phyloP scores from a whole-genome alignment of 2,329 filamentous ascomycete genomes.

The Neopestalotiopsis clavispora region DNA sequence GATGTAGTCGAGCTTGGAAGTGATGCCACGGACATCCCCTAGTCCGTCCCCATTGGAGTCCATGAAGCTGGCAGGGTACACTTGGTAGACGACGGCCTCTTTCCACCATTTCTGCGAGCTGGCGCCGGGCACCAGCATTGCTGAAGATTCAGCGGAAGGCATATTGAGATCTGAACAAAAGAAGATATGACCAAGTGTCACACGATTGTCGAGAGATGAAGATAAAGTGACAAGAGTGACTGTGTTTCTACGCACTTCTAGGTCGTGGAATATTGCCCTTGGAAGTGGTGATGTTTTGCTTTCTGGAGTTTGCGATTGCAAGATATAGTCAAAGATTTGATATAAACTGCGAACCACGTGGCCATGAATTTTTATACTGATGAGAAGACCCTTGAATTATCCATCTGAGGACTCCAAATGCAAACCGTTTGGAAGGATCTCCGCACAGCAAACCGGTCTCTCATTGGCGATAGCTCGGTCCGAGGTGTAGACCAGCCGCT shows the following conservation, averaged over 20 bases:
- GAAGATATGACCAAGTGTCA: no score
- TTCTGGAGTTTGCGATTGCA: background rate
- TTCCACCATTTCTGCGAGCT: conserved; percentile 15
- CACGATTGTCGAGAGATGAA: no score
- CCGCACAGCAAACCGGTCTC: background rate
- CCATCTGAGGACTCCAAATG: background rate
- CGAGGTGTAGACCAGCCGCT: background rate
- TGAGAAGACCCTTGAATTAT: background rate
- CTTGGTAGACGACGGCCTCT: conserved; percentile 17
- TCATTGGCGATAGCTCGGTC: conserved; percentile 1
- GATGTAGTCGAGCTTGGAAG: conserved; percentile 57
- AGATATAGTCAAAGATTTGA: background rate
- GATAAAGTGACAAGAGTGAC: no score
- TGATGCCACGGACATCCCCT: conserved; percentile 50
- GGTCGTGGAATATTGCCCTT: no score
- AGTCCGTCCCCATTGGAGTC: conserved; percentile 10
- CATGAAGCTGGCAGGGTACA: conserved; percentile 16
- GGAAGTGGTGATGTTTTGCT: no score
- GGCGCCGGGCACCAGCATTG: background rate
- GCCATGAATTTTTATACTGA: background rate
- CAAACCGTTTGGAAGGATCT: background rate
- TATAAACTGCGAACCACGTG: background rate
- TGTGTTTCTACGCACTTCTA: no score
- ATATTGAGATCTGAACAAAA: background rate
- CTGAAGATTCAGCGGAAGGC: background rate